A percentile compares a stretch with the other conserved stretches of the same genome.
These are phyloP conservation scores for Ophiocytium majus DNA, from an alignment of 352 stramenopile genomes.

Conservation along the genomic window DNA sequence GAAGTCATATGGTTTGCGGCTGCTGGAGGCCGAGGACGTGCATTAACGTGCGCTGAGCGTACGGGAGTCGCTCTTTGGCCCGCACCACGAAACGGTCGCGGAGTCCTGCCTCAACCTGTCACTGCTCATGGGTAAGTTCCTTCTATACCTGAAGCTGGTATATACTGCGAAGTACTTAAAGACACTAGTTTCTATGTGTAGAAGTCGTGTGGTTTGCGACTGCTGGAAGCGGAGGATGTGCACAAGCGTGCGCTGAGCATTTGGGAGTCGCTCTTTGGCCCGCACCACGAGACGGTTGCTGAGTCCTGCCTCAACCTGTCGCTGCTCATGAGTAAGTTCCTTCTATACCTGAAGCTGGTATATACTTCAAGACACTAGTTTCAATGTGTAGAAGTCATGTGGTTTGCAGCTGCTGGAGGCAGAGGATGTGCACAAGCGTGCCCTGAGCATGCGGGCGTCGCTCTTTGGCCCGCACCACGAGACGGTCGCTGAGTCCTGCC, in stretches of 20 bases:
- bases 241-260: slow-evolving; percentile 28
- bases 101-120: slow-evolving; percentile 28
- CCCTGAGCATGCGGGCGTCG: slow-evolving; percentile 9
- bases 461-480: slow-evolving; percentile 28
- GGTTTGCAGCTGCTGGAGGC: slow-evolving; percentile 25
- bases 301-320: slow-evolving; percentile 28
- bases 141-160: no score
- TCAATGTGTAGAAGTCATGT: no score
- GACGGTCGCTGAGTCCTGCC: slow-evolving; percentile 21
- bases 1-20: no score
- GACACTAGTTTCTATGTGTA: no score
- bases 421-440: slow-evolving; percentile 26
- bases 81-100: slow-evolving; percentile 27
- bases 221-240: slow-evolving; percentile 26
- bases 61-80: not conserved
- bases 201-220: no score
- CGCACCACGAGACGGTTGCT: slow-evolving; percentile 26
- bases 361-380: no score
- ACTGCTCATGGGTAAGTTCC: slow-evolving; percentile 28
- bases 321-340: slow-evolving; percentile 27
- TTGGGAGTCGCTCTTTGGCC: not conserved
- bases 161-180: no score
- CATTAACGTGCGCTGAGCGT: slow-evolving; percentile 26
- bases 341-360: no score
- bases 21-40: slow-evolving; percentile 27